Evolutionary conservation across 768 basidiomycete genomes (phyloP), one percentile per base, ranked within the genome.

Genomic region (Kwoniella bestiolae): DNA sequence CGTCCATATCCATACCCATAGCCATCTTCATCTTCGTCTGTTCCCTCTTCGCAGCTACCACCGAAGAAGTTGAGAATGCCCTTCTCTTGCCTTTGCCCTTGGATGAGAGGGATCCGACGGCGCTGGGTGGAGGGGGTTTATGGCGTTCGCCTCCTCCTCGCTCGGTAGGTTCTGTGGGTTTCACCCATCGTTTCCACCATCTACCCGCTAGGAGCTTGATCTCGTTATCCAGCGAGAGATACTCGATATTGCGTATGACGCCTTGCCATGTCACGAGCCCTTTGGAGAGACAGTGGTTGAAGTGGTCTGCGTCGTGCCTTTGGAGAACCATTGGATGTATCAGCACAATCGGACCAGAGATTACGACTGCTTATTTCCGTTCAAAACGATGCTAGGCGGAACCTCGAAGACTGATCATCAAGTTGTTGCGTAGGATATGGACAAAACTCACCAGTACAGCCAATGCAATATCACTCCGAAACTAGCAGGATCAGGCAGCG

Each of bases 171-270:
- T 63, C 62, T 1, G 56, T 65, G 23, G 56, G 56, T 44, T 78
- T 78, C 55, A 79, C 70, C 89, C 89, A 89, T 28, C 84, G 83
- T 58, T 85, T 83, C 80, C 90, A 91, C 89, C 90, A 94, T 62
- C 83, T 84, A 0, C 89, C 87, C 52, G 93, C 83, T 75, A 90
- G 90, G 16, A 88, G 80, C 78, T 91, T 92, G 80, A 94, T 87
- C 47, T 90, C 88, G 18, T 87, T 82, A 57, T 87, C 84, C 67
- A 94, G 85, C 21, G 87, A 89, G 53, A 95, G 88, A 75, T 91
- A 94, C 77, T 94, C 92, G 76, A 90, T 91, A 79, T 94, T 95
- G 65, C 89, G 87, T 21, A 91, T 91, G 66, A 94, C 83, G 29
- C 91, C 91, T 72, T 93, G 90, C 92, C 92, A 94, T 51, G 86